These are phyloP conservation scores for Metschnikowia rubicola DNA, from an alignment of 805 yeast species.

Conservation along the genomic window DNA sequence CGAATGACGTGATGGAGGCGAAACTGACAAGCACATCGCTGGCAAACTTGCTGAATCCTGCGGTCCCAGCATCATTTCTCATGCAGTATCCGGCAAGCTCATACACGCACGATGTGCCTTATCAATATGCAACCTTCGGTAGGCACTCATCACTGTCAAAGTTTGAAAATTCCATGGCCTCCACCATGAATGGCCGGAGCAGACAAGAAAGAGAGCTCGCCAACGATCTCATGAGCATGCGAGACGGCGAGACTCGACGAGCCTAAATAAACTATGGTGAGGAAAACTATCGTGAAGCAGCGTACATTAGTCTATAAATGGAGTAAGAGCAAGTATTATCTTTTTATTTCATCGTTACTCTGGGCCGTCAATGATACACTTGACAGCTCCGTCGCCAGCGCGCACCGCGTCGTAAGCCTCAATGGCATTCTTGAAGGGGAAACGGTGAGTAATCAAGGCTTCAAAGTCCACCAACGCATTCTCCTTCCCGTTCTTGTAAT, in stretches of 20 bases:
- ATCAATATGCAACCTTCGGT: too few relatives aligned
- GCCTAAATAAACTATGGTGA: neutral
- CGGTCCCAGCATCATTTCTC: neutral
- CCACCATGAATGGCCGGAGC: neutral
- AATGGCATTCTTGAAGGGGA: conserved; percentile 65
- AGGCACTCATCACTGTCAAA: too few relatives aligned
- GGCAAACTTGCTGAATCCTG: neutral
- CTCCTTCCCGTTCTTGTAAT: conserved; percentile 40
- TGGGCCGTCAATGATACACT: conserved; percentile 82
- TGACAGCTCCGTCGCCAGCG: conserved; percentile 65
- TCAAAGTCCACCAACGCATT: conserved; percentile 56
- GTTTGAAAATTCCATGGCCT: too few relatives aligned
- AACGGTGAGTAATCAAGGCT: conserved; percentile 69
- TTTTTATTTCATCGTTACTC: conserved; percentile 22
- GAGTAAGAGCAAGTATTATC: too few relatives aligned
- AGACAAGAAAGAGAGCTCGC: conserved; percentile 6
- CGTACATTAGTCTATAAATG: neutral
- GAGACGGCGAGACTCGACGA: conserved; percentile 3
- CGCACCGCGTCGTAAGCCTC: conserved; percentile 72
- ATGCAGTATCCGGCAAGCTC: conserved; percentile 5
- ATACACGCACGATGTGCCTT: neutral
- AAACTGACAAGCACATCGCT: neutral
- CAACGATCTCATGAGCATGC: conserved; percentile 11
- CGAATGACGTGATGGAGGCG: neutral
- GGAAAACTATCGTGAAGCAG: too few relatives aligned